Conservation (phyloP, 805 yeast genomes). For the Hanseniaspora opuntiae region DNA sequence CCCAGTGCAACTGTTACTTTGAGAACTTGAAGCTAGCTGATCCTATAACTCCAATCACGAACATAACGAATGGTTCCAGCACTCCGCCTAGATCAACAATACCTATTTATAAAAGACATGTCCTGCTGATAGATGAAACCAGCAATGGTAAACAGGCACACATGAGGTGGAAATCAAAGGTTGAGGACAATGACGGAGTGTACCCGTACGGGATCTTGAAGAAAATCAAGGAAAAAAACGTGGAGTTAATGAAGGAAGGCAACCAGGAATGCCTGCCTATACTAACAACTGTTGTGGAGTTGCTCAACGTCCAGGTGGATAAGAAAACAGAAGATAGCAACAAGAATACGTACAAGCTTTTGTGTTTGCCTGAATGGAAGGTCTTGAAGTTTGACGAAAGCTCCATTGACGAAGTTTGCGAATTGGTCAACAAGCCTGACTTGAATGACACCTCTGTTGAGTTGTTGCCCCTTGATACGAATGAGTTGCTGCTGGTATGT, state of each 20-base stretch:
- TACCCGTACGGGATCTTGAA: constrained; percentile 20
- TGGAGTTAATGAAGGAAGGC: constrained; percentile 15
- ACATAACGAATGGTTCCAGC: constrained; percentile 12
- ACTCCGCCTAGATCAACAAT: neutral
- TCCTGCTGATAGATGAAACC: constrained; percentile 17
- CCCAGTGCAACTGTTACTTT: constrained; percentile 16
- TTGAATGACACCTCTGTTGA: neutral
- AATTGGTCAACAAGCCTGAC: constrained; percentile 16
- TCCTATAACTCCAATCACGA: constrained; percentile 13
- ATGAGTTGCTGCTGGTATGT: constrained; percentile 19
- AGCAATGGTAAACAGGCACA: neutral
- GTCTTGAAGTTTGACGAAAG: neutral
- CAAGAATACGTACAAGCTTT: constrained; percentile 19
- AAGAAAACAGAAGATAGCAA: neutral
- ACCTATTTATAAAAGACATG: constrained; percentile 20
- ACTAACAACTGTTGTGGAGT: neutral
- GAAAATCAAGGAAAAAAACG: constrained; percentile 14
- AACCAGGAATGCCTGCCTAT: constrained; percentile 14
- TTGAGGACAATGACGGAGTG: constrained; percentile 14
- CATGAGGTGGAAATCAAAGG: constrained; percentile 18
- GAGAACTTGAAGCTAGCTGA: constrained; percentile 13
- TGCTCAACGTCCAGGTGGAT: neutral
- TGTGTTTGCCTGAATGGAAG: constrained; percentile 16
- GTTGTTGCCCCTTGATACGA: neutral
- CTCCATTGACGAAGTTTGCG: constrained; percentile 15